Base-by-base conservation (phyloP, 2,329 filamentous ascomycete species). In the Xylaria sp. region DNA sequence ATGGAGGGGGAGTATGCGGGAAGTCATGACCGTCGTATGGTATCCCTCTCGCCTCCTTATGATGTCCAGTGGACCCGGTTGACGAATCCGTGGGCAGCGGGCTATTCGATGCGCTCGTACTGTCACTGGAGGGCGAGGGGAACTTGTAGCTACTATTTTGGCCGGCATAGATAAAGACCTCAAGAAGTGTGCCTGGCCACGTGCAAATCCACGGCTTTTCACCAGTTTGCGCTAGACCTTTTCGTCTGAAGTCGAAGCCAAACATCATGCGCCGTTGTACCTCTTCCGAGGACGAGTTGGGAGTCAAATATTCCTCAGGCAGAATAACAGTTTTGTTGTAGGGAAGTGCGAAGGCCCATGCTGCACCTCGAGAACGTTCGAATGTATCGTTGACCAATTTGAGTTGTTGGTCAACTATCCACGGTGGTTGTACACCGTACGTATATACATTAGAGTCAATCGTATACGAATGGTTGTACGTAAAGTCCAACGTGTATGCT, bases 261-360 rank as follows among this genome's bases (percentile, higher is more conserved):
- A 64, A 75, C 3, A 63, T 59, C 69, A 71, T 73, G 60, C 80
- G 76, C 65, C 79, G 80, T 4, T 72, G 66, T 4, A 74, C 20
- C n/a, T 61, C 26, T 63, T 72, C 49, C 10, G 36, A 36, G 15
- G 67, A 48, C 44, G 64, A 48, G 38, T 31, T 57, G 28, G 60
- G 31, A 17, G 73, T 67, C 4, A 80, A 74, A 31, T 84, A 79
- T 7, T 80, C 75, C 66, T 87, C 84, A 0, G 81, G 79, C 2
- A 89, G 76, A 40, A 89, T 80, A 20, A 89, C 84, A 0, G 83
- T 87, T 79, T 89, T 89, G 79, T 87, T 83, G 72, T 87, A 89
- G 0, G 78, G 71, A 66, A 85, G 79, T 56, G 81, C 80, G 54
- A 86, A 81, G 81, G 85, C 84, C 85, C 85, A 89, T 0, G 87